Evolutionary conservation across 2,329 filamentous ascomycete genomes (phyloP), one percentile per base, ranked within the genome.

Genomic region (Talaromyces marneffei): DNA sequence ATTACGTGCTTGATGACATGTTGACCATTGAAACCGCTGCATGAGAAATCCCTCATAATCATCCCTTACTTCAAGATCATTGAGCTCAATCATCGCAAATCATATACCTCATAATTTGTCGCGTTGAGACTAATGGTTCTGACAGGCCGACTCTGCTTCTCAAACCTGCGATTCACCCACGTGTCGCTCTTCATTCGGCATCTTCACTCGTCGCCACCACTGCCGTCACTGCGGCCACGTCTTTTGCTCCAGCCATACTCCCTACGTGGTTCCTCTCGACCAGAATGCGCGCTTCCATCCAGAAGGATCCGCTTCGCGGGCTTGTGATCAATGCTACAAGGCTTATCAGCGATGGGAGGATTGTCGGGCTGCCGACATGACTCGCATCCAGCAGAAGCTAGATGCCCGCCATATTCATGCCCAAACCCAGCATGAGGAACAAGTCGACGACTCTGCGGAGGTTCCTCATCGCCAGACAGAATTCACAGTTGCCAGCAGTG

Each of bases 171-270:
- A 83, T 69, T 82, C 80, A 9, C 79, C 81, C 3, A 79, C 82
- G 62, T 88, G 85, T 73, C 79, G 80, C 55, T 80, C 80, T 44
- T 78, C 80, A 20, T 88, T 88, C 69, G 80, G 82, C 48, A 78
- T 87, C 69, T 85, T 85, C 73, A 78, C 82, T 56, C 84, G 85
- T 56, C 84, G 85, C 62, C 85, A 88, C 69, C 85, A 88, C 73
- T 88, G 85, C 73, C 83, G 85, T 62, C 85, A 86, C 67, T 88
- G 85, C 66, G 85, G 85, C 46, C 82, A 86, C 67, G 82, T 88
- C 67, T 87, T 87, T 70, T 88, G 85, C 74, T 79, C 80, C 63
- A 77, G 80, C 35, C 85, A 88, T 74, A 82, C 82, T 55, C 76
- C 79, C 50, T 78, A 82, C 68, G 73, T 76, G 54, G 82, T 87